A percentile compares a stretch with the other conserved stretches of the same genome.
These are phyloP conservation scores for Chytriomyces hyalinus DNA, from an alignment of 192 early-diverging fungal genomes.

Conservation along the genomic window DNA sequence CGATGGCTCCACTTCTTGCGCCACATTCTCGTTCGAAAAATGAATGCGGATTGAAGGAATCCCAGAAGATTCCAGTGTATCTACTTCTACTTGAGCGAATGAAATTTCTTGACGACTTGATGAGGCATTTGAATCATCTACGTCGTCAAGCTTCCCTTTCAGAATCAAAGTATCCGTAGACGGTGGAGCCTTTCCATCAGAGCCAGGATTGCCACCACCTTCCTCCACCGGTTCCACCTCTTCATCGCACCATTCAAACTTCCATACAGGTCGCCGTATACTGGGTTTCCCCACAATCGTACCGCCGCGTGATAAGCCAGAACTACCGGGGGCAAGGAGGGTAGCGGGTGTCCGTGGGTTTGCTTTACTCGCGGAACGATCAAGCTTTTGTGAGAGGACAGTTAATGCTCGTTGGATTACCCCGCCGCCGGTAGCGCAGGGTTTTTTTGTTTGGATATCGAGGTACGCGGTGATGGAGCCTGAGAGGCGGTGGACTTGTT, in stretches of 20 bases:
- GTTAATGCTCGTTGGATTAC: not conserved
- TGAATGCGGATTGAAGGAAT: no score
- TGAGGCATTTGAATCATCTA: not conserved
- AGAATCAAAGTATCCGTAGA: not conserved
- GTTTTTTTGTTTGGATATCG: slow-evolving; percentile 25
- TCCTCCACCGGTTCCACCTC: not conserved
- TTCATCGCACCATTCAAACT: not conserved
- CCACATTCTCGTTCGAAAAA: not conserved
- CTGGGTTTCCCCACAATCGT: not conserved
- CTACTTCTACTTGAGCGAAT: not conserved
- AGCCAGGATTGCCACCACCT: not conserved
- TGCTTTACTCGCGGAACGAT: not conserved
- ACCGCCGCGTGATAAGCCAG: slow-evolving; percentile 6
- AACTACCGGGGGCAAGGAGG: slow-evolving; percentile 10
- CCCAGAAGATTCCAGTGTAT: not conserved
- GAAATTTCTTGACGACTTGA: not conserved
- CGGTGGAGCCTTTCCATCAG: not conserved
- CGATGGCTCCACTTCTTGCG: not conserved
- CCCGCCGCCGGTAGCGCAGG: not conserved
- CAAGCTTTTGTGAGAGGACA: not conserved
- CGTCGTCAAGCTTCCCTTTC: not conserved
- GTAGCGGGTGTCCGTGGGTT: slow-evolving; percentile 14
- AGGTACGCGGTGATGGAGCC: slow-evolving; percentile 52
- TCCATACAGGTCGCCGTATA: not conserved
- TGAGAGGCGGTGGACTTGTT: slow-evolving; percentile 51